Conservation (phyloP, 2,329 filamentous ascomycete genomes). For the Fusarium nelsonii region DNA sequence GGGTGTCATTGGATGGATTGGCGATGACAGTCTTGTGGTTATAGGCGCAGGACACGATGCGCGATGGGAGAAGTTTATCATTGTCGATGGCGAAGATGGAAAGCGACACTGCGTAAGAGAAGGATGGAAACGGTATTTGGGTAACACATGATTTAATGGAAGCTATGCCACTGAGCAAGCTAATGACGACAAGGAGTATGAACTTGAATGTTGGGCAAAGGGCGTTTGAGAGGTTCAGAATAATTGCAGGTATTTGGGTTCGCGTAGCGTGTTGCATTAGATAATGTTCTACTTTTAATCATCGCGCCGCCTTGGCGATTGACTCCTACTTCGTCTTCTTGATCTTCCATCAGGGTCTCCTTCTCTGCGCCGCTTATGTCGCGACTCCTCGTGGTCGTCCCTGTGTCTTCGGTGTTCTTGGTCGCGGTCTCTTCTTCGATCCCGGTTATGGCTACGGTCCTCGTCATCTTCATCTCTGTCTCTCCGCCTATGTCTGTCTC, state of each 20-base stretch:
- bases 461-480: constrained; percentile 41
- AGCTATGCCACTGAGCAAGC: background rate
- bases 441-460: constrained; percentile 43
- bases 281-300: constrained; percentile 45
- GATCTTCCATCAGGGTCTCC: constrained; percentile 45
- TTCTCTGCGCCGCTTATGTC: constrained; percentile 47
- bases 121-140: constrained; percentile 85
- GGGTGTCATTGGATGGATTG: constrained; percentile 86
- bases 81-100: constrained; percentile 77
- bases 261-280: constrained; percentile 35
- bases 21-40: constrained; percentile 79
- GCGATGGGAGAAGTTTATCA: constrained; percentile 87
- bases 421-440: constrained; percentile 40
- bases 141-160: constrained; percentile 50
- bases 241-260: constrained; percentile 26
- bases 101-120: constrained; percentile 75
- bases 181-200: constrained; percentile 13
- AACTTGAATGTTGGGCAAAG: constrained; percentile 33
- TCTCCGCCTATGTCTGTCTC: constrained; percentile 29
- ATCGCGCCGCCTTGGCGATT: constrained; percentile 55
- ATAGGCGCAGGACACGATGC: constrained; percentile 84
- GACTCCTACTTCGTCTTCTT: constrained; percentile 55
- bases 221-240: constrained; percentile 44
- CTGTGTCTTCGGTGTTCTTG: constrained; percentile 49
- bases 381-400: constrained; percentile 49